These are phyloP conservation scores for Rugonectria rugulosa DNA, from an alignment of 2,329 filamentous ascomycete genomes.

Conservation along the genomic window DNA sequence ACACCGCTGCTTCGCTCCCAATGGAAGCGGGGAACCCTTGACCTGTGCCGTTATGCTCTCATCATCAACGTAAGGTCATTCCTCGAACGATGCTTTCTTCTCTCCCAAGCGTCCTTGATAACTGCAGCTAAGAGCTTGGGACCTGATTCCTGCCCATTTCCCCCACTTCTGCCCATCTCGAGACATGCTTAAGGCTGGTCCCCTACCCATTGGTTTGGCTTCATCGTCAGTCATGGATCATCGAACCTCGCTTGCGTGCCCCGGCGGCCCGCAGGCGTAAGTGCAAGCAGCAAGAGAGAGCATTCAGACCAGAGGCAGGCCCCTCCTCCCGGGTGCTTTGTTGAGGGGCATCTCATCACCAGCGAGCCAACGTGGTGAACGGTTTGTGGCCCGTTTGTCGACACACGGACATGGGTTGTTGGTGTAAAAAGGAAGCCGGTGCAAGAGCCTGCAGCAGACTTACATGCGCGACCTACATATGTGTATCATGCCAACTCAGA, in stretches of 20 bases:
- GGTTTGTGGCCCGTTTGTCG: conserved; percentile 14
- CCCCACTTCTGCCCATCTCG: background rate
- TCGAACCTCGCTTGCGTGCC: background rate
- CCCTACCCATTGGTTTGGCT: too few relatives aligned
- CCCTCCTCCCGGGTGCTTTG: background rate
- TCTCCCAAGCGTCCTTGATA: conserved; percentile 10
- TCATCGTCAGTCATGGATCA: background rate
- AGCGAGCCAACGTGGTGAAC: background rate
- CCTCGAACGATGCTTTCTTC: conserved; percentile 22
- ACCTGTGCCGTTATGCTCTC: conserved; percentile 10
- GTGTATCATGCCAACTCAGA: conserved; percentile 39
- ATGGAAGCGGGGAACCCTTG: conserved; percentile 2
- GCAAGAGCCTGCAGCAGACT: conserved; percentile 27
- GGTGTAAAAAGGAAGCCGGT: background rate
- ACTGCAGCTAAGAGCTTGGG: conserved; percentile 6
- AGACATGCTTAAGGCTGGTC: conserved; percentile 16
- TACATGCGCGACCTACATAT: conserved; percentile 35
- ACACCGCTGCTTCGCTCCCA: background rate
- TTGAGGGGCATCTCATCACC: background rate
- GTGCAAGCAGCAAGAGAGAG: conserved; percentile 15
- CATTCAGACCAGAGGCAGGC: too few relatives aligned
- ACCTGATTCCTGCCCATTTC: background rate
- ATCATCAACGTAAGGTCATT: conserved; percentile 25
- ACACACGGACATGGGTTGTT: conserved; percentile 19
- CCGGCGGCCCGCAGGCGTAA: conserved; percentile 12